phyloP scores from a whole-genome alignment of 2,329 filamentous ascomycete genomes.

The Neonectria ditissima region DNA sequence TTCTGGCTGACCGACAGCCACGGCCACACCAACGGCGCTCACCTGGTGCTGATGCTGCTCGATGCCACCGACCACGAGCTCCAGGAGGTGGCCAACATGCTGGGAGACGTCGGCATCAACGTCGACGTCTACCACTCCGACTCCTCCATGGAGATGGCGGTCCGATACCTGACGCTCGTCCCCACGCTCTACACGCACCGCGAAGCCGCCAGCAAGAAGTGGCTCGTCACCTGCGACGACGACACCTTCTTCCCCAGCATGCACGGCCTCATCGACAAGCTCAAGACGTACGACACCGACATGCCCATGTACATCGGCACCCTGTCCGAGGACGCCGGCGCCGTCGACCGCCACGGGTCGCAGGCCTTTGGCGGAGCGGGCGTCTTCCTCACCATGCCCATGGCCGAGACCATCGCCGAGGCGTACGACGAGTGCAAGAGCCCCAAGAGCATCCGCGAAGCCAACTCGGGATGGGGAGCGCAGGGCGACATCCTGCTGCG shows the following conservation, averaged over 20 bases:
- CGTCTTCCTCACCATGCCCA: conserved; percentile 68
- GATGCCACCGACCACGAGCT: conserved; percentile 65
- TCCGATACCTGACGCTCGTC: conserved; percentile 67
- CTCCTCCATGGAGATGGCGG: conserved; percentile 66
- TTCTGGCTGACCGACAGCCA: conserved; percentile 70
- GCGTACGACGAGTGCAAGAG: conserved; percentile 60
- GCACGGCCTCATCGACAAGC: conserved; percentile 62
- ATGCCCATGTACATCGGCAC: conserved; percentile 70
- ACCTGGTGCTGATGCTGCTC: conserved; percentile 65
- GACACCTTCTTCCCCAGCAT: conserved; percentile 75
- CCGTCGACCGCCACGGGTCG: conserved; percentile 69
- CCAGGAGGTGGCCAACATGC: conserved; percentile 59
- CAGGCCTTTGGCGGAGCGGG: conserved; percentile 74
- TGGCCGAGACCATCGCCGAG: conserved; percentile 60
- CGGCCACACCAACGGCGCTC: conserved; percentile 67
- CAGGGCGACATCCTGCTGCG: conserved; percentile 72
- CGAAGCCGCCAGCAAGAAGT: conserved; percentile 63
- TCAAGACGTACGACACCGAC: conserved; percentile 64
- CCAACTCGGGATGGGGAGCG: conserved; percentile 69
- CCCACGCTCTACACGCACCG: conserved; percentile 66
- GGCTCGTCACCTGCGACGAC: conserved; percentile 73
- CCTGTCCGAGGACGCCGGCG: conserved; percentile 70
- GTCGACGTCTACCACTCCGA: conserved; percentile 69
- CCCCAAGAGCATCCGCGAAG: conserved; percentile 63
- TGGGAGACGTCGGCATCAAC: conserved; percentile 64